Conservation (phyloP, 495 filamentous ascomycete species). For the Parathielavia appendiculata region DNA sequence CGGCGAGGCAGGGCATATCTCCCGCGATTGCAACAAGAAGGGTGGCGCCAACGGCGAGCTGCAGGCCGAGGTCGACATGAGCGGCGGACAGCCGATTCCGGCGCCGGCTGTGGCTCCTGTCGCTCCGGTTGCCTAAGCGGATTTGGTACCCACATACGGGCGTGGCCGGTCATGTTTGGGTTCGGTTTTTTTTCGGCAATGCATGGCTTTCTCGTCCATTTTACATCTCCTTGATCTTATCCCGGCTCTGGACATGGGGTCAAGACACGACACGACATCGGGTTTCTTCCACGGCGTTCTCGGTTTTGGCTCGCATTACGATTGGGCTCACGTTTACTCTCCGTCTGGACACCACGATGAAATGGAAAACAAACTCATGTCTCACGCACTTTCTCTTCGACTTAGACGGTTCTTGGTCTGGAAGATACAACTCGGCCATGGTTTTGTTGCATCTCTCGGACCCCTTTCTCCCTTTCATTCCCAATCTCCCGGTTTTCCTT, state of each 20-base stretch:
- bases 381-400: slow-evolving; percentile 11
- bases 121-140: slow-evolving; percentile 33
- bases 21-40: slow-evolving; percentile 79
- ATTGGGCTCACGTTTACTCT: slow-evolving; percentile 12
- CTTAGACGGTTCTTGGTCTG: not conserved
- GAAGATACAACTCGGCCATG: not conserved
- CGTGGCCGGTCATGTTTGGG: slow-evolving; percentile 1
- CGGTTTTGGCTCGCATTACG: slow-evolving; percentile 18
- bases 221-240: slow-evolving; percentile 6
- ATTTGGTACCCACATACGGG: not conserved
- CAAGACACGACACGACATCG: slow-evolving; percentile 18
- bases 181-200: slow-evolving; percentile 12
- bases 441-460: slow-evolving; percentile 2
- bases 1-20: slow-evolving; percentile 92
- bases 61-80: slow-evolving; percentile 30
- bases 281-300: slow-evolving; percentile 22
- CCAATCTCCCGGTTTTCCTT: not conserved
- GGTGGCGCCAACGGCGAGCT: slow-evolving; percentile 45
- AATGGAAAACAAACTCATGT: slow-evolving; percentile 15
- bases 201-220: slow-evolving; percentile 13
- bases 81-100: slow-evolving; percentile 22
- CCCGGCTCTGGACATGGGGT: slow-evolving; percentile 12
- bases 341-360: slow-evolving; percentile 16
- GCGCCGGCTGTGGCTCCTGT: slow-evolving; percentile 25
- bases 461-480: not conserved